These are phyloP conservation scores for Oryza coarctata DNA, from an alignment of 176 grass and related monocot species.

Conservation along the genomic window DNA sequence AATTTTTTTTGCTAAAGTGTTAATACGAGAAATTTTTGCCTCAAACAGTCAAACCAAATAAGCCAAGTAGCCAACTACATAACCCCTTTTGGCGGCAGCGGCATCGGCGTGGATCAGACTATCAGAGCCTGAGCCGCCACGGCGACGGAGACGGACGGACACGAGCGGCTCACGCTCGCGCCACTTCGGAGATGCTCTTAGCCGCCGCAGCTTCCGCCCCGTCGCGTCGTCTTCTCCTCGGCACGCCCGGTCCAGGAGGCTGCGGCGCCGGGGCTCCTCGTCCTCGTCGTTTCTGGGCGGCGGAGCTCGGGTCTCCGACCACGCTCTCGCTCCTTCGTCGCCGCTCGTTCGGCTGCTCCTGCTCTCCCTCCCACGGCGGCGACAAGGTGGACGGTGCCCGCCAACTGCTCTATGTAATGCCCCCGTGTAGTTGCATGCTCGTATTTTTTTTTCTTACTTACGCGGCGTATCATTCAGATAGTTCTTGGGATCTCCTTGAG, in stretches of 20 bases:
- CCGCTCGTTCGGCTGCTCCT: constrained; percentile 1
- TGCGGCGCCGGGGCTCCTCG: not conserved
- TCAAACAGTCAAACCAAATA: too few relatives aligned
- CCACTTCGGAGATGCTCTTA: not conserved
- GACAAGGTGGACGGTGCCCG: not conserved
- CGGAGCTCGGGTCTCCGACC: not conserved
- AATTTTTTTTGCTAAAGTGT: too few relatives aligned
- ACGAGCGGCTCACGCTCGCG: not conserved
- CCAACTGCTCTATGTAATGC: constrained; percentile 50
- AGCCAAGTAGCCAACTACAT: too few relatives aligned
- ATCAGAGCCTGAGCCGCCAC: too few relatives aligned
- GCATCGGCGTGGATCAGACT: too few relatives aligned
- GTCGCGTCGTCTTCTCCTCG: not conserved
- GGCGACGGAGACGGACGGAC: not conserved
- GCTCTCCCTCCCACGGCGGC: constrained; percentile 16
- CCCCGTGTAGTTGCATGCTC: not conserved
- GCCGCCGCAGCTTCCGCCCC: not conserved
- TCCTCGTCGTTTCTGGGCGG: not conserved
- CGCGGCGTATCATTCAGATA: not conserved
- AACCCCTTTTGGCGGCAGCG: too few relatives aligned
- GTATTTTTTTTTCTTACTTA: not conserved
- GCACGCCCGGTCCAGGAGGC: too few relatives aligned
- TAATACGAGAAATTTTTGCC: too few relatives aligned
- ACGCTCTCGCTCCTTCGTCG: not conserved
- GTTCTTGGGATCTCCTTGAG: not conserved